These are phyloP conservation scores for Cochlearia excelsa DNA, from an alignment of 345 rosid species.

Conservation along the genomic window DNA sequence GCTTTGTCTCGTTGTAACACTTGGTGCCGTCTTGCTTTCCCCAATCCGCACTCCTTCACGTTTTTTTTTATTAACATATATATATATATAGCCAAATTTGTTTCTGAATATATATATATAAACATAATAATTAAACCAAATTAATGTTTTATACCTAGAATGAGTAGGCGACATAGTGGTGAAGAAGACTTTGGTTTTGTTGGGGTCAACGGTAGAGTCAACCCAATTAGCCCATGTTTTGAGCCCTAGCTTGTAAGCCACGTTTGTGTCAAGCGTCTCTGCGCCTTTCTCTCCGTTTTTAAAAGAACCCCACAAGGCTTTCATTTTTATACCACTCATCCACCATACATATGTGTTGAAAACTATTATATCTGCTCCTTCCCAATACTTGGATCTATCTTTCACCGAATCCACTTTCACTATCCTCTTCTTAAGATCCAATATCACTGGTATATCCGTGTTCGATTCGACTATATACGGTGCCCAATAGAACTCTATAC, in stretches of 20 bases:
- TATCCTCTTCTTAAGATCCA: conserved; percentile 63
- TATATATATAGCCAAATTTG: no score
- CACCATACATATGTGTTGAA: conserved; percentile 98
- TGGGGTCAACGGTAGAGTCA: conserved; percentile 69
- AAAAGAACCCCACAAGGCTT: conserved; percentile 90
- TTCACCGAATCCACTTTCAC: conserved; percentile 78
- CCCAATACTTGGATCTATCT: conserved; percentile 67
- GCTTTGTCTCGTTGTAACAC: conserved; percentile 87
- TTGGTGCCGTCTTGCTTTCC: conserved; percentile 53
- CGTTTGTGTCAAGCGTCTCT: conserved; percentile 54
- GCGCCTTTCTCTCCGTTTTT: conserved; percentile 71
- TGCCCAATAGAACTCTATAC: conserved; percentile 90
- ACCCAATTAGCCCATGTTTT: conserved; percentile 96
- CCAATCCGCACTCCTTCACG: conserved; percentile 69
- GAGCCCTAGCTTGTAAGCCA: conserved; percentile 67
- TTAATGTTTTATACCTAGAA: conserved; percentile 43
- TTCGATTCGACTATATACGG: conserved; percentile 88
- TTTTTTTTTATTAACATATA: background rate
- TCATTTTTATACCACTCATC: conserved; percentile 73
- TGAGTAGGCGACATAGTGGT: conserved; percentile 87
- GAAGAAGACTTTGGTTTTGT: conserved; percentile 78
- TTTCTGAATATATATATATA: no score
- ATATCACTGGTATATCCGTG: conserved; percentile 58
- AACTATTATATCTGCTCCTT: conserved; percentile 66
- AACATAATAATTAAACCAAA: no score